A percentile compares a stretch with the other conserved stretches of the same genome.
phyloP scores from a whole-genome alignment of 2,329 filamentous ascomycete species.

The Shiraia bambusicola region DNA sequence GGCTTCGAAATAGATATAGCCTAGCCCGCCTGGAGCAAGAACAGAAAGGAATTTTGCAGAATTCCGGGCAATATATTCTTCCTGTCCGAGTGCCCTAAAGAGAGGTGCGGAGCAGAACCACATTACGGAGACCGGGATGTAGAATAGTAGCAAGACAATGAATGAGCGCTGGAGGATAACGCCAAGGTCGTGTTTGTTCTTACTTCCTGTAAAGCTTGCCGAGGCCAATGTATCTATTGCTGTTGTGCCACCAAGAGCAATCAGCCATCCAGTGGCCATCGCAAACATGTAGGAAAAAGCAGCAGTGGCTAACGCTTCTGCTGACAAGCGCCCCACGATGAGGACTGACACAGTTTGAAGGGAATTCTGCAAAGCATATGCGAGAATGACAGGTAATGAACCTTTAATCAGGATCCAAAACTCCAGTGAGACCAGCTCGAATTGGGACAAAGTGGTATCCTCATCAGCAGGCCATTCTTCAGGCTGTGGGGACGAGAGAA shows the following conservation, averaged over 20 bases:
- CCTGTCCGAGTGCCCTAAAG: conserved; percentile 74
- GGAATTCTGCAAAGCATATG: conserved; percentile 83
- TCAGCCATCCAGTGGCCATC: conserved; percentile 84
- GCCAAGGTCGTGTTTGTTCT: conserved; percentile 75
- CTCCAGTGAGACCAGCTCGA: conserved; percentile 55
- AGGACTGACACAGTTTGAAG: conserved; percentile 81
- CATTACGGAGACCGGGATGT: conserved; percentile 68
- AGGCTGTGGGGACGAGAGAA: conserved; percentile 45
- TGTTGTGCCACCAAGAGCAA: conserved; percentile 81
- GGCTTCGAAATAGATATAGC: conserved; percentile 84
- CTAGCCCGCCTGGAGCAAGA: conserved; percentile 77
- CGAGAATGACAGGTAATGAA: conserved; percentile 76
- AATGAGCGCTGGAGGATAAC: conserved; percentile 76
- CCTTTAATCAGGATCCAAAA: conserved; percentile 68
- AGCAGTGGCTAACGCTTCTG: conserved; percentile 76
- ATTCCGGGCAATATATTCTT: conserved; percentile 72
- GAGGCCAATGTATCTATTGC: conserved; percentile 84
- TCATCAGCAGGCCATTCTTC: conserved; percentile 42
- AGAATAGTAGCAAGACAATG: conserved; percentile 70
- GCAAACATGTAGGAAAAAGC: conserved; percentile 95
- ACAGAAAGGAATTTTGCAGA: conserved; percentile 72
- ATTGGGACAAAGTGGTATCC: conserved; percentile 35
- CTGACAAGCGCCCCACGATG: conserved; percentile 75
- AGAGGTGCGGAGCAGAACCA: conserved; percentile 76
- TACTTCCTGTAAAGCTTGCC: conserved; percentile 77